Conservation (phyloP, 1,284 basidiomycete species). For the Ustilago curta region DNA sequence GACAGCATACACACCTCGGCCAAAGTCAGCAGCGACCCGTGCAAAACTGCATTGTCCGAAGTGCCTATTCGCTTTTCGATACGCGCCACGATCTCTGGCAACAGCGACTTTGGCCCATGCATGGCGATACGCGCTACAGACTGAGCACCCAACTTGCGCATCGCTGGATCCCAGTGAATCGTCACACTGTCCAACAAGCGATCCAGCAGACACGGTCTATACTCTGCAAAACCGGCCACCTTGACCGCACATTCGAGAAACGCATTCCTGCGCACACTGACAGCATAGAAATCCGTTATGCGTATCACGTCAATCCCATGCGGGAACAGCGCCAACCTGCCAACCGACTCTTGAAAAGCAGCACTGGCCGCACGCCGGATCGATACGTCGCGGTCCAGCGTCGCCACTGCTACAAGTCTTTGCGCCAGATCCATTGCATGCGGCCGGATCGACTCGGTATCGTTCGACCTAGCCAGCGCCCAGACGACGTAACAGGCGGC, state of each 20-base stretch:
- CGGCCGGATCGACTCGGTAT: slow-evolving; percentile 75
- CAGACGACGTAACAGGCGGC: slow-evolving; percentile 94
- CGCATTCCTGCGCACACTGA: slow-evolving; percentile 84
- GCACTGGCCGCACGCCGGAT: slow-evolving; percentile 97
- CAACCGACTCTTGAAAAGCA: slow-evolving; percentile 96
- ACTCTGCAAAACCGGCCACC: slow-evolving; percentile 85
- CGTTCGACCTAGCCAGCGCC: slow-evolving; percentile 80
- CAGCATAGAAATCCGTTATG: slow-evolving; percentile 93
- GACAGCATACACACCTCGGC: slow-evolving; percentile 76
- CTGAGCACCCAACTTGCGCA: slow-evolving; percentile 84
- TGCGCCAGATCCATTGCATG: slow-evolving; percentile 75
- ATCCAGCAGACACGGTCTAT: slow-evolving; percentile 78
- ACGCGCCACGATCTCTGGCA: slow-evolving; percentile 71
- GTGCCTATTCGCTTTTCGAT: slow-evolving; percentile 25
- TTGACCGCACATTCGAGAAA: slow-evolving; percentile 85
- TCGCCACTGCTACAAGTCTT: slow-evolving; percentile 80
- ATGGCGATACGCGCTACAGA: slow-evolving; percentile 79
- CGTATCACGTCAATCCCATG: slow-evolving; percentile 92
- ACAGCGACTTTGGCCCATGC: slow-evolving; percentile 75
- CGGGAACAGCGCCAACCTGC: slow-evolving; percentile 83
- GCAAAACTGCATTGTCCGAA: slow-evolving; percentile 78
- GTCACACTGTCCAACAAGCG: slow-evolving; percentile 82
- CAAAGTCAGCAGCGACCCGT: slow-evolving; percentile 83
- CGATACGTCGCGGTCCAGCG: slow-evolving; percentile 92
- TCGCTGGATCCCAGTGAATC: slow-evolving; percentile 87